Percentiles rank a stretch among this genome's conserved stretches.
These are phyloP conservation scores for Ceratocystis huliohia DNA, from an alignment of 2,329 filamentous ascomycete genomes.

Conservation along the genomic window DNA sequence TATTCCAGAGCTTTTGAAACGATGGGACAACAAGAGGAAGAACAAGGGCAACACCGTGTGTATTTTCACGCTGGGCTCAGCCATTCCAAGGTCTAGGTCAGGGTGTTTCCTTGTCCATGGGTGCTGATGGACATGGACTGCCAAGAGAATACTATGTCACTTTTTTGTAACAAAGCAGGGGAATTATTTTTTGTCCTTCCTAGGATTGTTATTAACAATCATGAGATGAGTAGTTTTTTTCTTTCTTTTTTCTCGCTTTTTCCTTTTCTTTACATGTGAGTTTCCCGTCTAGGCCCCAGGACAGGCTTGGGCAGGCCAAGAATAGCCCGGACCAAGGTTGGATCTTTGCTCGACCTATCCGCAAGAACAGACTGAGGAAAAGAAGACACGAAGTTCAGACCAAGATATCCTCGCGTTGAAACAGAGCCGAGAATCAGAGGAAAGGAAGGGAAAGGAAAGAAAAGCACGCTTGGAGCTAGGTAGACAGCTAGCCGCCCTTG, in stretches of 20 bases:
- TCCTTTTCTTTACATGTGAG: background rate
- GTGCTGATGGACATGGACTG: background rate
- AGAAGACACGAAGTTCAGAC: too few species aligned
- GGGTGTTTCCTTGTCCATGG: background rate
- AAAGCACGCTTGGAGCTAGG: too few species aligned
- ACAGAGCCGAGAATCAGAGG: too few species aligned
- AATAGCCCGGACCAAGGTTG: too few species aligned
- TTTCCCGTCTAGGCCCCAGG: background rate
- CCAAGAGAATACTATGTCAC: background rate
- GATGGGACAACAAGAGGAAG: background rate
- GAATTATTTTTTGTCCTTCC: background rate
- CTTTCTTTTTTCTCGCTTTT: background rate
- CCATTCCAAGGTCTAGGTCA: background rate
- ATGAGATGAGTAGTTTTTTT: background rate
- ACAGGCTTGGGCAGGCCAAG: background rate
- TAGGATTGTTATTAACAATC: background rate
- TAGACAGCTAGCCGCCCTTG: too few species aligned
- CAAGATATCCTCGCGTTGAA: too few species aligned
- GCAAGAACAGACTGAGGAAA: too few species aligned
- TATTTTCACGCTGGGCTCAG: background rate
- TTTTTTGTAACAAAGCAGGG: background rate
- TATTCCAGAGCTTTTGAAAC: conserved; percentile 2
- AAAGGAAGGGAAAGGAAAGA: too few species aligned
- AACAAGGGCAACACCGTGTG: background rate
- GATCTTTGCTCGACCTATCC: too few species aligned